Conservation (phyloP, 2,329 filamentous ascomycete species). For the Chaetomiaceae sp. region DNA sequence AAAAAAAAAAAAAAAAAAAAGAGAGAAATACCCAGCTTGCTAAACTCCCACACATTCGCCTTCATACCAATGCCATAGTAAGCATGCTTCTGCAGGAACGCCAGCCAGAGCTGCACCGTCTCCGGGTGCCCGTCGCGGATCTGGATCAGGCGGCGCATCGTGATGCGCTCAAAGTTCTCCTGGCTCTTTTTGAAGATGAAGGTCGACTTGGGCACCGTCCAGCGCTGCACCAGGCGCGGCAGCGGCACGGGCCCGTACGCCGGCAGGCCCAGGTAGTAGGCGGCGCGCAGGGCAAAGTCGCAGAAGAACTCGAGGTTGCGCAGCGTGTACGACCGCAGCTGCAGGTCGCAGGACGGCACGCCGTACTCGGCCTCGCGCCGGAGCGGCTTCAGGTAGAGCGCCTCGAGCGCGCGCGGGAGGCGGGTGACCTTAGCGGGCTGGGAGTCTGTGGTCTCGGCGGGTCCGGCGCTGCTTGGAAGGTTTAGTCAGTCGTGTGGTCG, state of each 20-base stretch:
- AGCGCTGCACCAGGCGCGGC: conserved; percentile 81
- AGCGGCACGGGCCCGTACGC: conserved; percentile 82
- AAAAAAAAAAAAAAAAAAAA: background rate
- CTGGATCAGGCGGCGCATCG: conserved; percentile 78
- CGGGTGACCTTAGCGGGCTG: conserved; percentile 36
- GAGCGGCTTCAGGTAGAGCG: conserved; percentile 79
- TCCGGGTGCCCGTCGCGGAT: conserved; percentile 89
- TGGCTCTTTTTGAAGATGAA: conserved; percentile 98
- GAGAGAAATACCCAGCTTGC: conserved; percentile 56
- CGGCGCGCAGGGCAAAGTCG: conserved; percentile 90
- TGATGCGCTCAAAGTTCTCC: conserved; percentile 95
- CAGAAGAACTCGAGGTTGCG: conserved; percentile 90
- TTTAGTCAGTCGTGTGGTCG: no score
- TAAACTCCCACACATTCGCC: conserved; percentile 91
- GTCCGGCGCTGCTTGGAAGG: background rate
- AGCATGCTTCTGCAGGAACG: conserved; percentile 84
- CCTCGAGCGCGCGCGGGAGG: conserved; percentile 74
- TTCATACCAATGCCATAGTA: conserved; percentile 99
- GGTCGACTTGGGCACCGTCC: conserved; percentile 83
- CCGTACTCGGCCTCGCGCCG: conserved; percentile 69
- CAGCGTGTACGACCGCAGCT: conserved; percentile 84
- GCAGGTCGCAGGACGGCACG: conserved; percentile 82
- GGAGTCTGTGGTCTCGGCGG: background rate
- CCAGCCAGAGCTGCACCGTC: conserved; percentile 85
- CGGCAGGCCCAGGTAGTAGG: conserved; percentile 86